phyloP scores from a whole-genome alignment of 257 asterid species.

The Petrea volubilis region DNA sequence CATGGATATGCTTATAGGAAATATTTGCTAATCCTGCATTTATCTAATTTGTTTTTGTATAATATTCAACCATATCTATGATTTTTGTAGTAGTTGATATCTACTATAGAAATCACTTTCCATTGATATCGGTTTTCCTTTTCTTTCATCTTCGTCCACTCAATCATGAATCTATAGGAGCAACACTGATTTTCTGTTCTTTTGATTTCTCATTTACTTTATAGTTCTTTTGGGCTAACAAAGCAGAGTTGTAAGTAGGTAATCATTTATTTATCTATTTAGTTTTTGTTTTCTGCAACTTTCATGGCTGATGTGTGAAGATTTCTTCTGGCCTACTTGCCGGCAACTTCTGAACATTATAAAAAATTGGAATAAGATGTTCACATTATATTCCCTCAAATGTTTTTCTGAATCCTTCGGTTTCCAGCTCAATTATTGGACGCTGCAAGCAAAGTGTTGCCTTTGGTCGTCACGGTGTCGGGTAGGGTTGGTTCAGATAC shows the following conservation, averaged over 20 bases:
- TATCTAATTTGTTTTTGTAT: background rate
- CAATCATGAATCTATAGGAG: background rate
- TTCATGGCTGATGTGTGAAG: conserved; percentile 5
- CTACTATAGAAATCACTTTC: background rate
- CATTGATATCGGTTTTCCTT: background rate
- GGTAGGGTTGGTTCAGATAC: conserved; percentile 96
- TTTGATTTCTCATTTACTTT: background rate
- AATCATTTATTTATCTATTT: background rate
- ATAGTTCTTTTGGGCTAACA: background rate
- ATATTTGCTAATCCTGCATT: background rate
- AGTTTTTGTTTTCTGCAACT: conserved; percentile 4
- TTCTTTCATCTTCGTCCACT: background rate
- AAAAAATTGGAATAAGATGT: background rate
- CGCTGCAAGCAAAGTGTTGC: conserved; percentile 82
- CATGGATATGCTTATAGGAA: background rate
- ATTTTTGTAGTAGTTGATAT: background rate
- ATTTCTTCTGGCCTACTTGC: background rate
- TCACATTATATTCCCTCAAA: background rate
- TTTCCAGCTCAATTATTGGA: conserved; percentile 79
- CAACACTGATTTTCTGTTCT: background rate
- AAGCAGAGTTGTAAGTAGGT: background rate
- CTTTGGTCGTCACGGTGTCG: conserved; percentile 82
- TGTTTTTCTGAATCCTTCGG: conserved; percentile 9
- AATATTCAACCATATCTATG: background rate
- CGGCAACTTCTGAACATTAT: background rate